phyloP scores from a whole-genome alignment of 2,329 filamentous ascomycete species.

The Verticillium isaacii region DNA sequence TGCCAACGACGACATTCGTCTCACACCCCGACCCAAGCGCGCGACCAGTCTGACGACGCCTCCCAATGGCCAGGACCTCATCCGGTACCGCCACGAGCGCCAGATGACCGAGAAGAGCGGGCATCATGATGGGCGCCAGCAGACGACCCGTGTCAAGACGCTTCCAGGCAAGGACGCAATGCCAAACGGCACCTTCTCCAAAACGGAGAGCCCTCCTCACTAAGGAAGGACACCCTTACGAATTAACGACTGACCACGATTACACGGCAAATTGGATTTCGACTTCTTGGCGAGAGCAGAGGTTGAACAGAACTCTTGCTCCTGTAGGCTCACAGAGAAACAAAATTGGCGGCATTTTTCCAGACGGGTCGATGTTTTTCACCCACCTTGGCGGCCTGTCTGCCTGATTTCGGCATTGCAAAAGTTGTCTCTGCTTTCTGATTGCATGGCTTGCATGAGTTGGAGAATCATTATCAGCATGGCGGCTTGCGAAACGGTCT shows the following conservation, averaged over 20 bases:
- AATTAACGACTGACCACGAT: conserved; percentile 1
- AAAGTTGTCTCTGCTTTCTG: background rate
- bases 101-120: conserved; percentile 24
- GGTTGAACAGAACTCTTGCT: conserved; percentile 14
- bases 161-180: conserved; percentile 8
- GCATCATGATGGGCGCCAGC: background rate
- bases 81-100: conserved; percentile 39
- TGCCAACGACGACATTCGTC: conserved; percentile 69
- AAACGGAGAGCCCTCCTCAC: conserved; percentile 3
- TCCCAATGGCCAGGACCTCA: conserved; percentile 34
- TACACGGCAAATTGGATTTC: background rate
- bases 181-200: conserved; percentile 12
- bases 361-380: background rate
- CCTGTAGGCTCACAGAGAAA: background rate
- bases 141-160: background rate
- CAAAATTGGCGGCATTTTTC: background rate
- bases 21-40: conserved; percentile 44
- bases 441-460: background rate
- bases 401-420: background rate
- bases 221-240: background rate
- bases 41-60: conserved; percentile 38
- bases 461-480: background rate
- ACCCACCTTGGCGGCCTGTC: background rate
- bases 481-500: background rate
- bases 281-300: conserved; percentile 6